Percentiles rank a stretch among this genome's conserved stretches.
Evolutionary conservation across 768 basidiomycete genomes (phyloP).

Genomic region (Pleurotus platypus): DNA sequence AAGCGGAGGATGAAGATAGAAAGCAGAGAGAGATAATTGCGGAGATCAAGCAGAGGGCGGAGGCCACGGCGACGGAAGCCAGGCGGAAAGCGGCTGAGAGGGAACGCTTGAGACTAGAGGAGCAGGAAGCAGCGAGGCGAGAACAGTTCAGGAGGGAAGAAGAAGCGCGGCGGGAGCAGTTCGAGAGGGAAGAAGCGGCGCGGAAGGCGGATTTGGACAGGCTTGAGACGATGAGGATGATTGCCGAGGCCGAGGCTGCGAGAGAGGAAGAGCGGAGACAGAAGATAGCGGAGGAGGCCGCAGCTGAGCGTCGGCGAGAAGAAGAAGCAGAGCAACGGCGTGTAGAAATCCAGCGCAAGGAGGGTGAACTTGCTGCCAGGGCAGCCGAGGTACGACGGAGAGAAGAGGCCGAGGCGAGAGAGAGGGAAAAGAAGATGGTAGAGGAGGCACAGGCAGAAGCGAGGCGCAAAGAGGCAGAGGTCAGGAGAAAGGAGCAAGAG

Average conservation of each 20-base stretch:
- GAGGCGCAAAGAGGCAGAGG: conserved; percentile 17
- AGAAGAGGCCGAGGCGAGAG: neutral
- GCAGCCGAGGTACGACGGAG: neutral
- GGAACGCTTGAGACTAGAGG: neutral
- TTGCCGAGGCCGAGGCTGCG: conserved; percentile 9
- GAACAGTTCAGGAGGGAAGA: conserved; percentile 20
- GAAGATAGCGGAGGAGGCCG: conserved; percentile 10
- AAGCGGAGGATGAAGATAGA: conserved; percentile 13
- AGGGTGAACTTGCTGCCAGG: conserved; percentile 3
- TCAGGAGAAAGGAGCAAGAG: conserved; percentile 17
- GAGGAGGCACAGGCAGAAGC: neutral
- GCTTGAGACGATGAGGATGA: conserved; percentile 16
- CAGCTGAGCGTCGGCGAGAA: conserved; percentile 16
- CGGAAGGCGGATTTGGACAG: conserved; percentile 13
- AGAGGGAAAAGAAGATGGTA: neutral
- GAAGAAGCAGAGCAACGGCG: conserved; percentile 8
- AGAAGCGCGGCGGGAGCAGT: neutral
- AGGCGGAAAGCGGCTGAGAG: conserved; percentile 18
- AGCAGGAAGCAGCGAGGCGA: conserved; percentile 14
- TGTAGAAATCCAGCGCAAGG: neutral
- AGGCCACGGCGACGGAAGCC: conserved; percentile 18
- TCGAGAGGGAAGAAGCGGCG: neutral
- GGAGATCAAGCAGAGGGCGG: conserved; percentile 3
- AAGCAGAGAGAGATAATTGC: conserved; percentile 6
- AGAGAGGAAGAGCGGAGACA: conserved; percentile 11